Evolutionary conservation across 2,329 filamentous ascomycete genomes (phyloP), one percentile per base, ranked within the genome.

Genomic region (Penicillium occitanis): DNA sequence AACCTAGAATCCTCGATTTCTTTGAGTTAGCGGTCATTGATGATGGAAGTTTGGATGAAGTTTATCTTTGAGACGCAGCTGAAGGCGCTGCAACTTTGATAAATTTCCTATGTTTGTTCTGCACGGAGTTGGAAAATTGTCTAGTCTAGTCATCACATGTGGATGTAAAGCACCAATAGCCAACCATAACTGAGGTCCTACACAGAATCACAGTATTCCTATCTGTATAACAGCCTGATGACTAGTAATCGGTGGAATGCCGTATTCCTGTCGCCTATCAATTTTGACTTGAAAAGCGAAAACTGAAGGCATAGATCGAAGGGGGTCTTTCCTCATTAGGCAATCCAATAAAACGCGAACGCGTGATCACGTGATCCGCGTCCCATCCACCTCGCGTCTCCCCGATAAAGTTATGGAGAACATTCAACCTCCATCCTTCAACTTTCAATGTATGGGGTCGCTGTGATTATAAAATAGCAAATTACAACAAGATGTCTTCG

Each of bases 401-500:
- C 61, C 46, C 10, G 22, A 57, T 59, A 66, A 69, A 57, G 33
- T 51, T 51, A 30, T 17, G 35, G 35, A 10, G 40, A 37, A 25
- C 22, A 51, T 35, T 30, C 35, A 50, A 58, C 61, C 60, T 57
- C 42, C 33, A 57, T 55, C 65, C 50, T n/a, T 53, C 6, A 53
- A 53, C 11, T 8, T 37, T 57, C 53, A 22, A 14, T 40, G 10
- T 22, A 57, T 14, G 53, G 53, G 33, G 17, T 57, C 10, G 30
- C 57, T 66, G 66, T 65, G 59, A 64, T 33, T 28, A 42, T 30
- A 25, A 53, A 44, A 13, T 60, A 40, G 14, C 46, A 51, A 67
- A 61, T 4, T 35, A 66, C 68, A 66, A 65, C 69, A 85, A 68
- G 53, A 91, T 91, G 89, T 88, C 88, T 76, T 90, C 89, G 61